Evolutionary conservation across 2,329 filamentous ascomycete species (phyloP).

Genomic region (Aureobasidium namibiae): DNA sequence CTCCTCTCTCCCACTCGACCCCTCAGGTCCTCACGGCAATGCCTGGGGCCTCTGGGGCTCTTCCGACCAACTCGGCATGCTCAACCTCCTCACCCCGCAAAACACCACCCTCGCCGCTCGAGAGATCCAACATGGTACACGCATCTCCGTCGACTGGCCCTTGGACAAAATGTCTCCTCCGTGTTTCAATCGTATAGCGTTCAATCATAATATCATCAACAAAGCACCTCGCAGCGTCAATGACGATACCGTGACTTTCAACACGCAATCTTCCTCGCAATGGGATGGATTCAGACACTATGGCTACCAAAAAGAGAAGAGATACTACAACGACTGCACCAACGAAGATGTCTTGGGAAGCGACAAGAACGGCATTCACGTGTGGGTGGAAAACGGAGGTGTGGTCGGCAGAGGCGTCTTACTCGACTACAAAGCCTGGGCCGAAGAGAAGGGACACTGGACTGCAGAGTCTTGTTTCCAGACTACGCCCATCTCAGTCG

Average conservation of each 20-base stretch:
- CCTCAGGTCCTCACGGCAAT: constrained; percentile 38
- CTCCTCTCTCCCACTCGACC: constrained; percentile 35
- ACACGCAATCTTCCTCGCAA: constrained; percentile 9
- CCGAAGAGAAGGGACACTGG: constrained; percentile 35
- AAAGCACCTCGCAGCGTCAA: constrained; percentile 29
- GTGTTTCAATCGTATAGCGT: constrained; percentile 39
- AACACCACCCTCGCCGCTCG: constrained; percentile 45
- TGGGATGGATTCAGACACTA: constrained; percentile 48
- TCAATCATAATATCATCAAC: constrained; percentile 47
- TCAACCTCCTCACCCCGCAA: constrained; percentile 14
- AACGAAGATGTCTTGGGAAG: constrained; percentile 20
- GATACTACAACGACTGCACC: constrained; percentile 4
- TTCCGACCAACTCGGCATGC: constrained; percentile 12
- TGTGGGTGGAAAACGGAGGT: constrained; percentile 45
- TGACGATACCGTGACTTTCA: constrained; percentile 30
- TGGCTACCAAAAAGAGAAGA: constrained; percentile 36
- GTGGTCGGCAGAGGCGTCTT: constrained; percentile 50
- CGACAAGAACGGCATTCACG: constrained; percentile 31
- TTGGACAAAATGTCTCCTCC: constrained; percentile 39
- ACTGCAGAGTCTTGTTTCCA: constrained; percentile 42
- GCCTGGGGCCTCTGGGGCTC: constrained; percentile 25
- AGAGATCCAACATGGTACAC: constrained; percentile 49
- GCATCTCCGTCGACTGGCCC: constrained; percentile 48
- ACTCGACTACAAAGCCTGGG: constrained; percentile 45
- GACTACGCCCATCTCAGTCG: constrained; percentile 44